Evolutionary conservation across 1,284 basidiomycete genomes (phyloP).

Genomic region (Clitocybe nebularis): DNA sequence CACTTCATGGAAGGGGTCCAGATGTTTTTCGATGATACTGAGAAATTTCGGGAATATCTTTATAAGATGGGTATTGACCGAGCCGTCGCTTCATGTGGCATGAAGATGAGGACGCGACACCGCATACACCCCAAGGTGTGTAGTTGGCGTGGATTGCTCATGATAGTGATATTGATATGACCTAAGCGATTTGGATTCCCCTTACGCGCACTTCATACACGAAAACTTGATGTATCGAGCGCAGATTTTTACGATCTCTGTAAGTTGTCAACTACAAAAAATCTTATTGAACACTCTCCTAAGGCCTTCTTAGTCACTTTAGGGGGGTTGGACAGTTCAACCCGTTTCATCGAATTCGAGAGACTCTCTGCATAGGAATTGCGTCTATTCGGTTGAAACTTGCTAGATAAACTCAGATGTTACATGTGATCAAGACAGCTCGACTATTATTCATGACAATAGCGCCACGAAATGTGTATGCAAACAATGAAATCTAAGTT

Average conservation of each 20-base stretch:
- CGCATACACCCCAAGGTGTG: neutral
- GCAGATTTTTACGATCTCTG: neutral
- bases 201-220: neutral
- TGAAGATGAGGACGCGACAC: slow-evolving; percentile 7
- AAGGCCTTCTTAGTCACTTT: neutral
- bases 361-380: neutral
- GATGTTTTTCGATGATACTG: slow-evolving; percentile 10
- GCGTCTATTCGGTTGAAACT: neutral
- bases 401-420: neutral
- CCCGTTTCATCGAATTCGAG: neutral
- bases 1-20: slow-evolving; percentile 2
- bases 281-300: neutral
- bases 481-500: too few species aligned
- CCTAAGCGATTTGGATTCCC: neutral
- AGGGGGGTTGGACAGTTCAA: neutral
- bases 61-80: slow-evolving; percentile 2
- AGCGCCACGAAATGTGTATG: neutral
- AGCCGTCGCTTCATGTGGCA: slow-evolving; percentile 1
- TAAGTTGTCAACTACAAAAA: neutral
- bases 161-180: neutral
- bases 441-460: neutral
- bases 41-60: slow-evolving; percentile 11
- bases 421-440: neutral
- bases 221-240: neutral
- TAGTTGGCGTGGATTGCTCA: neutral